Base-by-base conservation (phyloP, 2,329 filamentous ascomycete species). In the Aphanocladium album region DNA sequence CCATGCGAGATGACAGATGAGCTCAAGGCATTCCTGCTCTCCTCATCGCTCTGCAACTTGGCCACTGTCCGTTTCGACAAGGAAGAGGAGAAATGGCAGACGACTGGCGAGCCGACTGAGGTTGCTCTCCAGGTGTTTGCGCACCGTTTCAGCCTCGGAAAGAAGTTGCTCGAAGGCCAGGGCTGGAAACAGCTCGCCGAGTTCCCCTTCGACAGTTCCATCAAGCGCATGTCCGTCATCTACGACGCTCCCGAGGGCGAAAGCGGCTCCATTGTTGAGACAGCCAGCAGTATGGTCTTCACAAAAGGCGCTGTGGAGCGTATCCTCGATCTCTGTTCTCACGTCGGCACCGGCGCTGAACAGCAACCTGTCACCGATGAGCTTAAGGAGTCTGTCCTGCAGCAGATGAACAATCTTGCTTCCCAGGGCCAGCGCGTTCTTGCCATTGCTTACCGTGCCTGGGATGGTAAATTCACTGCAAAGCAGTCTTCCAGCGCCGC, bases 201-300 rank as follows among this genome's bases (percentile, higher is more conserved):
- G 68, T 90, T 89, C 63, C 88, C 89, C n/a, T 93, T 92, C 68
- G 89, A 92, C 72, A 90, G 87, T 60, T 82, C 82, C 67, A 85
- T 91, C 70, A 92, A 92, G 80, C 86, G 87, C 67, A 92, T 92
- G 89, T 89, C 87, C 9, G 88, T 91, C 60, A 81, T 91, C 50
- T 91, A 89, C 73, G 79, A 83, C 52, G 74, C 74, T 6, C 81
- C 81, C 1, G 64, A 69, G 5, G 70, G 71, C 8, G 75, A 79
- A 39, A 72, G 70, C 2, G 70, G 70, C 11, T 74, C 70, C 21
- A 72, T 78, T 12, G 69, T 75, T 16, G 70, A 76, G n/a, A 67
- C 72, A 1, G 68, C 75, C 5, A 77, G 76, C 65, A 83, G 81
- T 65, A 69, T 83, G 62, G 77, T 87, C 5, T 86, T 85, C 65